Evolutionary conservation across 2,329 filamentous ascomycete species (phyloP).

Genomic region (Pseudogymnoascus destructans): DNA sequence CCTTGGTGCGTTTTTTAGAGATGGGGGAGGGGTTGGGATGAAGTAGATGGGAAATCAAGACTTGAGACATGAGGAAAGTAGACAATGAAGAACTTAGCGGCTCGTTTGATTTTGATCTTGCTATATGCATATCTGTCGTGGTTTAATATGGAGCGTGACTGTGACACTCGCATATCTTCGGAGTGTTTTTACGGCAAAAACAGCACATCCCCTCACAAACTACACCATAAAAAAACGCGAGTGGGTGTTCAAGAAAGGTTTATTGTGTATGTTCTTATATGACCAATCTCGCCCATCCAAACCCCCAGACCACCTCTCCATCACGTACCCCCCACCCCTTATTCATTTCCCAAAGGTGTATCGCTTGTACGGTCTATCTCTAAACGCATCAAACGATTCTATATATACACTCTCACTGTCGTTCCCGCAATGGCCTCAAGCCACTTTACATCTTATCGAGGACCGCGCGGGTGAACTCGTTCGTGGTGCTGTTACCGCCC

Average conservation of each 20-base stretch:
- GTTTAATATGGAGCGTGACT: not conserved
- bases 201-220: not conserved
- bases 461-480: constrained; percentile 91
- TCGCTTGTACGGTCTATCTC: not conserved
- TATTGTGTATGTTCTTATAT: constrained; percentile 1
- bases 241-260: not conserved
- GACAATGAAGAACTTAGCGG: not conserved
- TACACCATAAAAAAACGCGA: not conserved
- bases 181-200: not conserved
- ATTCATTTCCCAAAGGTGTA: not conserved
- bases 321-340: not conserved
- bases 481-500: constrained; percentile 79
- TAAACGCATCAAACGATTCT: not conserved
- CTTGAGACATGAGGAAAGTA: not conserved
- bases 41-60: constrained; percentile 1
- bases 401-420: not conserved
- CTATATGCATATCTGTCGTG: not conserved
- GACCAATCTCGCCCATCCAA: not conserved
- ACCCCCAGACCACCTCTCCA: not conserved
- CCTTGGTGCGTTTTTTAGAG: not conserved
- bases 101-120: not conserved
- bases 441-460: constrained; percentile 81
- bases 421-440: constrained; percentile 3
- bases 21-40: not conserved
- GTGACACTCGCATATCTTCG: not conserved